phyloP scores from a whole-genome alignment of 2,329 filamentous ascomycete genomes.

The Diatrype stigma region DNA sequence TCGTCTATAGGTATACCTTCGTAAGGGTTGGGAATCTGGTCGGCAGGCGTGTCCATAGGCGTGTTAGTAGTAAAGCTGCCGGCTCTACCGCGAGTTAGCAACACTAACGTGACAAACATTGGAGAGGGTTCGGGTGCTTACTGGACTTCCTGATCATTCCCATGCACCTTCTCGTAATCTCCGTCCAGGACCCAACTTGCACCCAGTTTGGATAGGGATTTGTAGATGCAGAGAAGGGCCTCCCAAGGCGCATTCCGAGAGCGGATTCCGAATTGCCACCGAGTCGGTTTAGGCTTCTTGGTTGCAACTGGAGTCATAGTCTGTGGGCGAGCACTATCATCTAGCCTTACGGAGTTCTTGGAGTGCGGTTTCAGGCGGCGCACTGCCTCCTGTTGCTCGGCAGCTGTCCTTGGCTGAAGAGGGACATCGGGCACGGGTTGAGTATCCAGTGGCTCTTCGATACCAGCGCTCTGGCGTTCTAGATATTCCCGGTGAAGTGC shows the following conservation, averaged over 20 bases:
- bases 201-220: slow-evolving; percentile 80
- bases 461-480: slow-evolving; percentile 60
- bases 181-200: slow-evolving; percentile 79
- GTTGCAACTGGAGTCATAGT: slow-evolving; percentile 60
- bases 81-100: background rate
- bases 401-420: slow-evolving; percentile 52
- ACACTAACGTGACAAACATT: slow-evolving; percentile 10
- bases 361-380: slow-evolving; percentile 83
- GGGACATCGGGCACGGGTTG: slow-evolving; percentile 46
- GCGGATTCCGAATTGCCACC: slow-evolving; percentile 97
- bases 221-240: slow-evolving; percentile 92
- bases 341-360: slow-evolving; percentile 63
- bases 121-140: slow-evolving; percentile 22
- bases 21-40: slow-evolving; percentile 19
- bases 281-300: slow-evolving; percentile 75
- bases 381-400: slow-evolving; percentile 77
- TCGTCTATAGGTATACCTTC: slow-evolving; percentile 22
- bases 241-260: slow-evolving; percentile 92
- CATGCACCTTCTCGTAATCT: slow-evolving; percentile 47
- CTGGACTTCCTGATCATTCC: slow-evolving; percentile 39
- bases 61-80: slow-evolving; percentile 4
- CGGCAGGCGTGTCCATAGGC: slow-evolving; percentile 15
- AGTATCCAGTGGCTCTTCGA: slow-evolving; percentile 40
- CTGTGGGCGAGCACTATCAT: slow-evolving; percentile 59
- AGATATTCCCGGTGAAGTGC: slow-evolving; percentile 89